Conservation (phyloP, 176 grass and related monocot species). For the Poa pratensis region DNA sequence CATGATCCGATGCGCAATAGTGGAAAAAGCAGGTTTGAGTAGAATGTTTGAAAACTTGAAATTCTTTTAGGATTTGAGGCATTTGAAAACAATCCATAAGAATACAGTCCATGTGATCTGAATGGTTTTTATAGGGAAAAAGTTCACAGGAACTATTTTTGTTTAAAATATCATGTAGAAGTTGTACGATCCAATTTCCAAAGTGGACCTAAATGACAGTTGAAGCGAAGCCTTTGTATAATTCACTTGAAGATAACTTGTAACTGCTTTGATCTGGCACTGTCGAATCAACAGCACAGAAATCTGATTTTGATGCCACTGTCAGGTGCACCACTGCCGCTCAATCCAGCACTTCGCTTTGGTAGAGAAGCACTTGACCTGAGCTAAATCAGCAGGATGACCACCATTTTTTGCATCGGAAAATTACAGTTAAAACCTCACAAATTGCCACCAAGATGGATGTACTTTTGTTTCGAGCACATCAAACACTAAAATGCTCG, state of each 20-base stretch:
- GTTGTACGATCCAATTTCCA: no score
- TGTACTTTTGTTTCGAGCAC: background rate
- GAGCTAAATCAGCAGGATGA: background rate
- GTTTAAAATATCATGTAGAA: no score
- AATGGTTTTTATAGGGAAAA: no score
- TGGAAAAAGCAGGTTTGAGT: background rate
- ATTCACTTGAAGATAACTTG: background rate
- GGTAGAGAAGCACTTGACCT: background rate
- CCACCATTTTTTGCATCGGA: background rate
- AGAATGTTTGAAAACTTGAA: background rate
- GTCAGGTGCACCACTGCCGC: background rate
- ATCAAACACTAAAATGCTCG: background rate
- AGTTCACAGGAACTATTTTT: no score
- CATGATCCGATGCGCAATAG: background rate
- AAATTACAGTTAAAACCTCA: background rate
- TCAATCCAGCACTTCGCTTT: background rate
- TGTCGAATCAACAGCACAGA: background rate
- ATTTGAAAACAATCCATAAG: background rate
- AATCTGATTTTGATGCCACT: background rate
- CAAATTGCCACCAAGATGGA: background rate
- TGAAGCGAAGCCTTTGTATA: no score
- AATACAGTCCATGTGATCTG: background rate
- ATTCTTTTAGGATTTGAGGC: background rate
- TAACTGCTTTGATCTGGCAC: background rate
- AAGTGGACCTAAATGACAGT: no score